phyloP scores from a whole-genome alignment of 2,329 filamentous ascomycete species.

The Zopfia rhizophila region DNA sequence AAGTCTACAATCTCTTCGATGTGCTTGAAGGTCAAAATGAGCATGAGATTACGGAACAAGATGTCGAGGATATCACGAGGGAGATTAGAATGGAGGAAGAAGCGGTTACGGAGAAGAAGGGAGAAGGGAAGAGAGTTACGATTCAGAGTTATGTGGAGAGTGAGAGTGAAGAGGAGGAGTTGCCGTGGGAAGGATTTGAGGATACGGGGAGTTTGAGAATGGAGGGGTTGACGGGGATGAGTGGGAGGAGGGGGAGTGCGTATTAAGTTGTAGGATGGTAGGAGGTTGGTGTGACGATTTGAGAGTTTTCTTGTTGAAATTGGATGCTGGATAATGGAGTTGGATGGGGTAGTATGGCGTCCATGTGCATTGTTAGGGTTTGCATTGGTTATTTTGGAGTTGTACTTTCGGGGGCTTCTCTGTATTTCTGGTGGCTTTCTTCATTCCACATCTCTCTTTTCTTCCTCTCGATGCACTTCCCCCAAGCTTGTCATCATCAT shows the following conservation, averaged over 20 bases:
- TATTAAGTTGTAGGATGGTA: conserved; percentile 7
- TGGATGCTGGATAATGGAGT: conserved; percentile 7
- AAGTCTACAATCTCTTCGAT: conserved; percentile 85
- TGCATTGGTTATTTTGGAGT: conserved; percentile 1
- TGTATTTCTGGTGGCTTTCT: not conserved
- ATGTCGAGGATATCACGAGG: conserved; percentile 56
- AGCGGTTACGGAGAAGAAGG: conserved; percentile 26
- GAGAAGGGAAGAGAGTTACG: conserved; percentile 45
- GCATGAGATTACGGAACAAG: conserved; percentile 58
- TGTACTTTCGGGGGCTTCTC: not conserved
- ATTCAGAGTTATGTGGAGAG: conserved; percentile 45
- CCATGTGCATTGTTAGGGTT: conserved; percentile 4
- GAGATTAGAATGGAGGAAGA: conserved; percentile 54
- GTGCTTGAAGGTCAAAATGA: conserved; percentile 83
- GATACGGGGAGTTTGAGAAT: conserved; percentile 29
- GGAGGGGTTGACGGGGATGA: conserved; percentile 8
- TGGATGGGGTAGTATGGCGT: not conserved
- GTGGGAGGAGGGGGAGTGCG: conserved; percentile 4
- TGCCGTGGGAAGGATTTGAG: conserved; percentile 53
- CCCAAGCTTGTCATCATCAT: conserved; percentile 25
- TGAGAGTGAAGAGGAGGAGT: conserved; percentile 46
- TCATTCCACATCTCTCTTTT: conserved; percentile 1
- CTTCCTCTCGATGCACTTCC: not conserved
- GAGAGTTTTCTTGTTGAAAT: conserved; percentile 8
- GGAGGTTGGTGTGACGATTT: not conserved